Conservation (phyloP, 2,329 filamentous ascomycete species). For the Alternaria panax region DNA sequence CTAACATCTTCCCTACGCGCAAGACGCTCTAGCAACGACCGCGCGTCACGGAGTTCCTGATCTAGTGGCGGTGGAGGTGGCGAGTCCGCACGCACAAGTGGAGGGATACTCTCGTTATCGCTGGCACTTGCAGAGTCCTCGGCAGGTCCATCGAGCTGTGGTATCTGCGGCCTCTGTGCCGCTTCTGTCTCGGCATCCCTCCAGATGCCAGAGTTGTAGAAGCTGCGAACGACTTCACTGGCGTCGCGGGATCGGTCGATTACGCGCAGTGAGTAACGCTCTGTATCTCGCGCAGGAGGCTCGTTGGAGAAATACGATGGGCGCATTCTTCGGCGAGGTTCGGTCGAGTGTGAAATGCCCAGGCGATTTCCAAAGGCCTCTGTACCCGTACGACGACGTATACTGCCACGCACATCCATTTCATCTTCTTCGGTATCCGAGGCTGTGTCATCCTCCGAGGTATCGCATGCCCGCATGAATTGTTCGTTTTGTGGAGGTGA, state of each 20-base stretch:
- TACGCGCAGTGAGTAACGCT: constrained; percentile 39
- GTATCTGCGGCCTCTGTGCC: constrained; percentile 13
- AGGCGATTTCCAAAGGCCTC: constrained; percentile 26
- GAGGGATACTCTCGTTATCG: constrained; percentile 28
- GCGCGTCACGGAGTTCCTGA: constrained; percentile 68
- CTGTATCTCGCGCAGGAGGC: constrained; percentile 37
- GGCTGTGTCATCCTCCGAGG: constrained; percentile 50
- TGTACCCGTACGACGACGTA: constrained; percentile 26
- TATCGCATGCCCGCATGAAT: constrained; percentile 62
- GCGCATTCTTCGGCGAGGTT: constrained; percentile 24
- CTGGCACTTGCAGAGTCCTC: constrained; percentile 28
- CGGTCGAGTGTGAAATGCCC: constrained; percentile 12
- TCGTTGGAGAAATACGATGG: constrained; percentile 32
- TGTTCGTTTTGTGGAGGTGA: constrained; percentile 48
- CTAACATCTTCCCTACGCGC: constrained; percentile 77
- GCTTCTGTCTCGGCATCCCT: constrained; percentile 10
- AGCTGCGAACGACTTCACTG: constrained; percentile 39
- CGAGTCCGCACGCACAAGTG: constrained; percentile 14
- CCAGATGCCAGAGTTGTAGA: constrained; percentile 26
- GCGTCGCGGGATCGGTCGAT: constrained; percentile 38
- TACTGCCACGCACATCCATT: constrained; percentile 28
- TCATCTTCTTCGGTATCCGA: constrained; percentile 64
- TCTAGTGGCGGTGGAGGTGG: constrained; percentile 33
- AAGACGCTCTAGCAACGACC: constrained; percentile 74
- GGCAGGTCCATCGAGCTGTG: constrained; percentile 26